phyloP scores from a whole-genome alignment of 2,329 filamentous ascomycete genomes.

The Microcera coccophila region DNA sequence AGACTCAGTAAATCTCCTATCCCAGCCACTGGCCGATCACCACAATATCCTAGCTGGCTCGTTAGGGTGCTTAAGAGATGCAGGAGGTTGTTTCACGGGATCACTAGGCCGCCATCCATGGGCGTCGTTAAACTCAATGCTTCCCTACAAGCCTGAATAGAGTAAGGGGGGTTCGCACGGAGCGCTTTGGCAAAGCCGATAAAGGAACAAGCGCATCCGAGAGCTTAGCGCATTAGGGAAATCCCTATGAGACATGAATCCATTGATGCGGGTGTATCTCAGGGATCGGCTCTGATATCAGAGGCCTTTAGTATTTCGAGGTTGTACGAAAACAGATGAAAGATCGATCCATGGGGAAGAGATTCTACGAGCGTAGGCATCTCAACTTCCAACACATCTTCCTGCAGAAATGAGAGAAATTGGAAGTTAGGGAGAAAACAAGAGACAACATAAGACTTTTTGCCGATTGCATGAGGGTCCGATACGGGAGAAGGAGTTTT shows the following conservation, averaged over 20 bases:
- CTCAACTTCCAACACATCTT: too few species aligned
- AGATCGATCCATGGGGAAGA: too few species aligned
- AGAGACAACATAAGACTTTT: too few species aligned
- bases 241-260: slow-evolving; percentile 34
- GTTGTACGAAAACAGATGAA: too few species aligned
- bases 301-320: too few species aligned
- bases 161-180: slow-evolving; percentile 57
- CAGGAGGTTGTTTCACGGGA: slow-evolving; percentile 64
- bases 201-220: slow-evolving; percentile 49
- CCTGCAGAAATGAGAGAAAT: too few species aligned
- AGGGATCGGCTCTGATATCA: too few species aligned
- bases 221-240: slow-evolving; percentile 51
- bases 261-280: too few species aligned
- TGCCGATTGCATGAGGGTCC: too few species aligned
- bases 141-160: slow-evolving; percentile 61
- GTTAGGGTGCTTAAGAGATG: slow-evolving; percentile 62
- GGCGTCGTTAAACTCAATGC: slow-evolving; percentile 70
- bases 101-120: slow-evolving; percentile 70
- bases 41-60: slow-evolving; percentile 67
- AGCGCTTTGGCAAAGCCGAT: slow-evolving; percentile 41
- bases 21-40: slow-evolving; percentile 65
- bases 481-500: too few species aligned
- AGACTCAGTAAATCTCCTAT: slow-evolving; percentile 68
- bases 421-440: too few species aligned
- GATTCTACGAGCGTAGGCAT: too few species aligned